phyloP scores from a whole-genome alignment of 805 yeast genomes.

The Candida mattraensis region DNA sequence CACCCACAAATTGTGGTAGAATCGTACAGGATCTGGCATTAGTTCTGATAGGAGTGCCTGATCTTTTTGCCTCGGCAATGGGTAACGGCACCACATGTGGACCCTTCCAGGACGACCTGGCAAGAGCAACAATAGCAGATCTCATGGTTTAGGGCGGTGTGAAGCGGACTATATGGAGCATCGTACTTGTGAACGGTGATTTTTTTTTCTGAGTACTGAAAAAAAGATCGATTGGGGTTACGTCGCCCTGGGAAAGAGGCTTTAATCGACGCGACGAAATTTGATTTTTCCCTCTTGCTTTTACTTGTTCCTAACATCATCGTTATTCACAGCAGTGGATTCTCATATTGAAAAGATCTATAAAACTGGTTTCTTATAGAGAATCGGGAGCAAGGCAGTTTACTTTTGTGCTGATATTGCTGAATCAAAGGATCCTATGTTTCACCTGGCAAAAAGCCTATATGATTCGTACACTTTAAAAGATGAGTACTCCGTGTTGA shows the following conservation, averaged over 20 bases:
- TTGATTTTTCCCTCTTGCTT: no score
- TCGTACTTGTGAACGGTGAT: neutral
- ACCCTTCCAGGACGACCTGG: slow-evolving; percentile 68
- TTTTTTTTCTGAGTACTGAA: no score
- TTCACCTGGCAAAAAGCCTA: slow-evolving; percentile 17
- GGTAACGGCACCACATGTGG: slow-evolving; percentile 96
- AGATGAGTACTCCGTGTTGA: slow-evolving; percentile 63
- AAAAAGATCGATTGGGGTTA: no score
- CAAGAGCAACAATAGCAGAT: slow-evolving; percentile 39
- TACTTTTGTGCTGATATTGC: no score
- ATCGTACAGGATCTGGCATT: slow-evolving; percentile 94
- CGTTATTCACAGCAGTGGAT: no score
- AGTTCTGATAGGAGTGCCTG: slow-evolving; percentile 88
- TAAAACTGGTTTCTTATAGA: slow-evolving; percentile 1
- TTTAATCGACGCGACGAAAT: no score
- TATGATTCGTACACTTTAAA: slow-evolving; percentile 16
- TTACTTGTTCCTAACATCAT: no score
- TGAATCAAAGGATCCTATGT: slow-evolving; percentile 8
- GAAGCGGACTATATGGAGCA: no score
- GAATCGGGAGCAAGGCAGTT: neutral
- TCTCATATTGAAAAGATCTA: no score
- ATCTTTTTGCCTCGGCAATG: slow-evolving; percentile 77
- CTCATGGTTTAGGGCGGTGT: slow-evolving; percentile 33
- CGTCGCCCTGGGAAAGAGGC: no score
- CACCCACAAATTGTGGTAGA: slow-evolving; percentile 92